Evolutionary conservation across 179 eudicot species (phyloP).

Genomic region (Silene noctiflora): DNA sequence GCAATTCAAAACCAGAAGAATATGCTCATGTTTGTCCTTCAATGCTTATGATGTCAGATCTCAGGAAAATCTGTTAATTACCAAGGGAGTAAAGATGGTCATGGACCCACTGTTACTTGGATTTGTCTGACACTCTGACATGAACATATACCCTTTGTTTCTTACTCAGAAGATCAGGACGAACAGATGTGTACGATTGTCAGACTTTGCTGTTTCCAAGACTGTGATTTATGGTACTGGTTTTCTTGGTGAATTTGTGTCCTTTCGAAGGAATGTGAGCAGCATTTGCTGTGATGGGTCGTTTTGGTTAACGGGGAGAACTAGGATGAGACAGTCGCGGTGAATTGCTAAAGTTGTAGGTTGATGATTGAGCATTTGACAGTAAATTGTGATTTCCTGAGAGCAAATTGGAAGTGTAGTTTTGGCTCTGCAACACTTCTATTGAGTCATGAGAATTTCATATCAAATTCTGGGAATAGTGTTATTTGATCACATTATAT

Average conservation of each 20-base stretch:
- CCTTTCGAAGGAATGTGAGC: background rate
- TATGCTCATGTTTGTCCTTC: background rate
- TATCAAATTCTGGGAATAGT: too few relatives aligned
- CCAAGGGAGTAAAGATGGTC: conserved; percentile 10
- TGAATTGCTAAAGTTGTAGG: background rate
- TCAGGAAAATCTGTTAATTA: background rate
- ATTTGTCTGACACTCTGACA: conserved; percentile 4
- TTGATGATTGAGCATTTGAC: background rate
- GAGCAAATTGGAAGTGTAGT: background rate
- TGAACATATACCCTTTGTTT: conserved; percentile 1
- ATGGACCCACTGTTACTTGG: conserved; percentile 24
- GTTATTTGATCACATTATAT: background rate
- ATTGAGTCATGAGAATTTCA: too few relatives aligned
- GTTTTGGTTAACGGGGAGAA: background rate
- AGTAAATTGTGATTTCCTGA: background rate
- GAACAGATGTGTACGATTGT: background rate
- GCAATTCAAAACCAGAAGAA: background rate
- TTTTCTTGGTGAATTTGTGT: background rate
- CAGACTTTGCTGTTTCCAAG: background rate
- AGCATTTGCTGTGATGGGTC: background rate
- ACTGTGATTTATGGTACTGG: background rate
- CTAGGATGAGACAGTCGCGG: background rate
- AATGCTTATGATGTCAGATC: background rate
- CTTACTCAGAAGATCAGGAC: background rate
- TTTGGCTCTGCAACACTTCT: too few relatives aligned